A percentile compares a stretch with the other conserved stretches of the same genome.
Evolutionary conservation across 148 eudicot species (phyloP).

Genomic region (Polygonum aviculare): DNA sequence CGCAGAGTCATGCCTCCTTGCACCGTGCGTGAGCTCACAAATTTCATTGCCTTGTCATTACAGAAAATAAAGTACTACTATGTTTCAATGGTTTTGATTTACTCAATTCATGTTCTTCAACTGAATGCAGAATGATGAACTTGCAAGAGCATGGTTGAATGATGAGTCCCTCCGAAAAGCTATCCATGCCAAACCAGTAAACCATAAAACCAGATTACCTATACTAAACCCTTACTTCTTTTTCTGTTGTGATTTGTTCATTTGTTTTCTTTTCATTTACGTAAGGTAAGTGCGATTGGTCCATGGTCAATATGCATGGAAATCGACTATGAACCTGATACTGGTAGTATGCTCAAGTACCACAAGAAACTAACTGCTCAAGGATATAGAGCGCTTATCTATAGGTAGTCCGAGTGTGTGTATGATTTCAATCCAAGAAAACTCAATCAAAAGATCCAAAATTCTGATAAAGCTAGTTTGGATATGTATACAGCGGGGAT

Average conservation of each 20-base stretch:
- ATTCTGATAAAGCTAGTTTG: not conserved
- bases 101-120: not conserved
- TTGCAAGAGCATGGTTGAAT: conserved; percentile 30
- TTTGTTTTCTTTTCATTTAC: not conserved
- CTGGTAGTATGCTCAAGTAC: conserved; percentile 39
- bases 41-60: not conserved
- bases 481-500: conserved; percentile 19
- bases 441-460: not conserved
- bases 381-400: conserved; percentile 38
- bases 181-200: conserved; percentile 34
- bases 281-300: conserved; percentile 27
- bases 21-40: conserved; percentile 20
- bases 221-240: not conserved
- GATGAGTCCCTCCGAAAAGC: conserved; percentile 29
- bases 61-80: not conserved
- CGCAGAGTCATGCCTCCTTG: conserved; percentile 24
- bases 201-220: not conserved
- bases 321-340: conserved; percentile 20
- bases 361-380: conserved; percentile 36
- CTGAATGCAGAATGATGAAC: conserved; percentile 18
- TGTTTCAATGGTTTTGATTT: not conserved
- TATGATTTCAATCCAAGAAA: not conserved
- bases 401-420: conserved; percentile 27
- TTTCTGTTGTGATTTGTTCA: not conserved
- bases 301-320: conserved; percentile 35